These are phyloP conservation scores for Ilex aquifolium DNA, from an alignment of 257 asterid species.

Conservation along the genomic window DNA sequence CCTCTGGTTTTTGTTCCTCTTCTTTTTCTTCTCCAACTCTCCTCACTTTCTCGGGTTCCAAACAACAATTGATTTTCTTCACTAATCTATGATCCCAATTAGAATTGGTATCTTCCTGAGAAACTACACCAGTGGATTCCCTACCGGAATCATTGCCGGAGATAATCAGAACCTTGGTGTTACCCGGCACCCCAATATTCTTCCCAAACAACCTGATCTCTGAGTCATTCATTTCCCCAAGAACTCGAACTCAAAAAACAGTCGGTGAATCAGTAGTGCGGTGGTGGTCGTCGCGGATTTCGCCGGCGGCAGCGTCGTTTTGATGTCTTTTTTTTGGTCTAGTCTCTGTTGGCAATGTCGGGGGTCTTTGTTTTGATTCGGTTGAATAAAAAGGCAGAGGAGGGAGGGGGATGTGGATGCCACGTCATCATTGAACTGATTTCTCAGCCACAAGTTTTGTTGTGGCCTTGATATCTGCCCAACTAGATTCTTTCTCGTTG, in stretches of 20 bases:
- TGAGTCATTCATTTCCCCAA: slow-evolving; percentile 38
- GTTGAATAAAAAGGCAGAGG: slow-evolving; percentile 17
- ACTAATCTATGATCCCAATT: slow-evolving; percentile 17
- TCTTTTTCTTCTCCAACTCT: slow-evolving; percentile 20
- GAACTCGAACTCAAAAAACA: too few species aligned
- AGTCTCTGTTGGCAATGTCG: slow-evolving; percentile 39
- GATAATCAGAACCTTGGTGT: slow-evolving; percentile 13
- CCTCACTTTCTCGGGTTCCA: slow-evolving; percentile 16
- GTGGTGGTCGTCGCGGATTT: background rate
- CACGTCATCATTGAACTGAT: slow-evolving; percentile 44
- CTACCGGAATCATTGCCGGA: slow-evolving; percentile 20
- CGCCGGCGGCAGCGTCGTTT: background rate
- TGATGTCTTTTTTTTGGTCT: too few species aligned
- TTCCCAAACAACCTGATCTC: slow-evolving; percentile 67
- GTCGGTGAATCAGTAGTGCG: too few species aligned
- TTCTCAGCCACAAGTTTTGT: slow-evolving; percentile 63
- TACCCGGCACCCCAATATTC: slow-evolving; percentile 58
- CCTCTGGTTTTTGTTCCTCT: slow-evolving; percentile 14
- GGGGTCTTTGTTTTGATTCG: slow-evolving; percentile 32
- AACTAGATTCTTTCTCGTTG: slow-evolving; percentile 19
- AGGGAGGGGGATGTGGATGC: slow-evolving; percentile 36
- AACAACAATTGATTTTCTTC: background rate
- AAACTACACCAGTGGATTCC: slow-evolving; percentile 16
- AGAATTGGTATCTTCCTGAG: slow-evolving; percentile 17
- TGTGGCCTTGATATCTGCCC: slow-evolving; percentile 31